These are phyloP conservation scores for Xylariaceae sp. DNA, from an alignment of 2,329 filamentous ascomycete genomes.

Conservation along the genomic window DNA sequence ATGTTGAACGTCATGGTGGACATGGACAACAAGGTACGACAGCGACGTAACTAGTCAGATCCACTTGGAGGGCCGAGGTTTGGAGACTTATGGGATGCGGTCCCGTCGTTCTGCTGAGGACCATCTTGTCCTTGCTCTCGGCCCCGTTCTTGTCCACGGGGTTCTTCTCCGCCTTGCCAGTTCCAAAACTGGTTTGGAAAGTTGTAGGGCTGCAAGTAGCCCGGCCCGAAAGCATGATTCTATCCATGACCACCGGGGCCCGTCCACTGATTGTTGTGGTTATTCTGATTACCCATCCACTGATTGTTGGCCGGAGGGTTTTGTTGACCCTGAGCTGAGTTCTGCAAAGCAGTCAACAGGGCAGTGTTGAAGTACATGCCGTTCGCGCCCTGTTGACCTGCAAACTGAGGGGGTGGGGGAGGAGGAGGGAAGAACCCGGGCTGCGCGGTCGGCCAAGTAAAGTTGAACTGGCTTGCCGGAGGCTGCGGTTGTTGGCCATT, in stretches of 20 bases:
- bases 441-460: slow-evolving; percentile 38
- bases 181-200: too few species aligned
- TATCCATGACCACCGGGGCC: slow-evolving; percentile 27
- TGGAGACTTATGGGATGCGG: too few species aligned
- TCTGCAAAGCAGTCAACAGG: slow-evolving; percentile 48
- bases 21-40: too few species aligned
- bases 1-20: too few species aligned
- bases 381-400: slow-evolving; percentile 31
- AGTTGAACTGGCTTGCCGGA: slow-evolving; percentile 39
- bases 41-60: too few species aligned
- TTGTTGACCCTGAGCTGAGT: slow-evolving; percentile 35
- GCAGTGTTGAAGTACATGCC: slow-evolving; percentile 53
- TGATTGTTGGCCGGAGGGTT: slow-evolving; percentile 31
- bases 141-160: too few species aligned
- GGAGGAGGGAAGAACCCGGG: slow-evolving; percentile 33
- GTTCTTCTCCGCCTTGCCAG: too few species aligned
- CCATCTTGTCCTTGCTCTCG: too few species aligned
- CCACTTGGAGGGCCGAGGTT: too few species aligned
- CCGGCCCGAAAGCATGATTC: not conserved
- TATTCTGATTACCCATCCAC: slow-evolving; percentile 22
- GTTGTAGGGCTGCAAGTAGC: too few species aligned
- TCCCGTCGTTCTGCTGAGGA: too few species aligned
- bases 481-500: slow-evolving; percentile 31
- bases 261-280: slow-evolving; percentile 19
- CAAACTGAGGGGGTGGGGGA: slow-evolving; percentile 41